Base-by-base conservation (phyloP, 2,329 filamentous ascomycete species). In the Nemania bipapillata region DNA sequence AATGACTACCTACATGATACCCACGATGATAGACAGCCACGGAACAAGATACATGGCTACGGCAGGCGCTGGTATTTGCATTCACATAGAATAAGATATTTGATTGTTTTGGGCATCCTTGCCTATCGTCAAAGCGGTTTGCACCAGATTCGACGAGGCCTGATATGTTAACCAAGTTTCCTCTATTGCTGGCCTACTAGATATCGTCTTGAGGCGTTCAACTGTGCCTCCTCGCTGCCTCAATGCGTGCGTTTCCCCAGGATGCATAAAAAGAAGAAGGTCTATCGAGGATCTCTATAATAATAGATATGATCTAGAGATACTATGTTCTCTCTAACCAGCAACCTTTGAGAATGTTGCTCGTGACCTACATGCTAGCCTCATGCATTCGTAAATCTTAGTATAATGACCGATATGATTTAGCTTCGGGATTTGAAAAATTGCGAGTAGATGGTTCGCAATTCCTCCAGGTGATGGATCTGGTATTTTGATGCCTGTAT, bases 381-480 rank as follows among this genome's bases (percentile, higher is more conserved):
- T 24, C 17, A 20, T n/a, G n/a, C n/a, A n/a, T 26, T 9, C 7
- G 28, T n/a, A 52, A 52, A 52, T 52, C 2, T 6, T 24, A 52
- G 26, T n/a, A 2, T 11, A 54, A 50, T 20, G 49, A 28, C 22
- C 3, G 17, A 7, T 4, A 1, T 53, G 20, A 30, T 32, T 26
- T 54, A 62, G 35, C 40, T 71, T 57, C 63, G 32, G 74, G 81
- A 82, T 79, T 92, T 96, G 85, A 99, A 97, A 70, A 97, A 89
- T 65, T 96, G 89, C 0, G 96, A 94, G 73, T 95, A 98, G 11
- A 92, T 80, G 0, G 82, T 82, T 53, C 92, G 88, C 66, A 99
- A 82, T 76, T 98, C 92, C 71, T 92, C 85, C 30, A 99, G 81
- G 76, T 89, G 86, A 52, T 87, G 85, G 72, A 99, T 92, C 77